phyloP scores from a whole-genome alignment of 2,329 filamentous ascomycete genomes.

The Hypoxylon sp. region DNA sequence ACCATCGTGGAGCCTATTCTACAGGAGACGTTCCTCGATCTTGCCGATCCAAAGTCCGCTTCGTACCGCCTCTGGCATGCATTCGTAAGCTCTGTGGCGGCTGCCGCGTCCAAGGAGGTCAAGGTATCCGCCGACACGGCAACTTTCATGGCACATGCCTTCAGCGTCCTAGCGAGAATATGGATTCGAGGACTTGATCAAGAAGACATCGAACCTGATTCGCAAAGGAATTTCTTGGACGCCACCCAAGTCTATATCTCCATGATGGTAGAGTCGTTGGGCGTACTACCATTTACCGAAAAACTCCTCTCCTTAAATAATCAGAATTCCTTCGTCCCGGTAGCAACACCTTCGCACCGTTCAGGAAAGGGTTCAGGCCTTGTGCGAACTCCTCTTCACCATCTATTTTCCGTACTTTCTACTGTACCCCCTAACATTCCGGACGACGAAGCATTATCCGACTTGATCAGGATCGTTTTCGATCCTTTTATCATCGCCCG shows the following conservation, averaged over 20 bases:
- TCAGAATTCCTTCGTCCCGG: slow-evolving; percentile 67
- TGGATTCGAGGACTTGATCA: slow-evolving; percentile 71
- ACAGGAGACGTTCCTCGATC: slow-evolving; percentile 66
- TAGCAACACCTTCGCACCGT: slow-evolving; percentile 72
- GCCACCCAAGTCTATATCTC: slow-evolving; percentile 62
- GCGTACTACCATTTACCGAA: slow-evolving; percentile 69
- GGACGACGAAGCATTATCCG: slow-evolving; percentile 57
- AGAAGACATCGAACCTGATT: slow-evolving; percentile 59
- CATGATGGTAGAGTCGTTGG: slow-evolving; percentile 60
- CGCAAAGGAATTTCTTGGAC: slow-evolving; percentile 61
- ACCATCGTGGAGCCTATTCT: slow-evolving; percentile 67
- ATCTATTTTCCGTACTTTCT: slow-evolving; percentile 70
- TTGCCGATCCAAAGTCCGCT: slow-evolving; percentile 67
- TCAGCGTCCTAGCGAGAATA: slow-evolving; percentile 73
- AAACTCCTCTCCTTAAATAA: slow-evolving; percentile 62
- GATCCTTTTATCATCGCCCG: slow-evolving; percentile 66
- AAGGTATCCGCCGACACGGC: slow-evolving; percentile 86
- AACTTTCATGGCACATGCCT: slow-evolving; percentile 76
- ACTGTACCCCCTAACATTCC: slow-evolving; percentile 56
- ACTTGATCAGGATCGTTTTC: slow-evolving; percentile 61
- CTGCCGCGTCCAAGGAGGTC: slow-evolving; percentile 83
- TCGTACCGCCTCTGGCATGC: slow-evolving; percentile 66
- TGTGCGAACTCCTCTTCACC: slow-evolving; percentile 68
- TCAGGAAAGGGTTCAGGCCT: slow-evolving; percentile 59
- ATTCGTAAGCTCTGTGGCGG: slow-evolving; percentile 69